Evolutionary conservation across 768 basidiomycete species (phyloP).

Genomic region (Serendipita sp.): DNA sequence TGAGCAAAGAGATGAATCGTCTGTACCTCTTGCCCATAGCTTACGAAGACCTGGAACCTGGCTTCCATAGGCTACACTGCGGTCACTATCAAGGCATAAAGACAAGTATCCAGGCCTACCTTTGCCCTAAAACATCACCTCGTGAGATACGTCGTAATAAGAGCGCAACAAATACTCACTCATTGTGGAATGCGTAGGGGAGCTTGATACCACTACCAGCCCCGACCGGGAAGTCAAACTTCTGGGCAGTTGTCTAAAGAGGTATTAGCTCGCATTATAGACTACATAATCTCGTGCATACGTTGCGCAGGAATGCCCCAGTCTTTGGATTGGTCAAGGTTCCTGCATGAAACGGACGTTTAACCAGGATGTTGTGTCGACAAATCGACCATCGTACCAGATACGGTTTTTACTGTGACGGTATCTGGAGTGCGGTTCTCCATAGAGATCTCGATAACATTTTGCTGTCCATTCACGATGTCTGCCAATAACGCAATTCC

Average conservation of each 20-base stretch:
- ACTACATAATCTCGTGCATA: not conserved
- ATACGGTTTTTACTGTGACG: not conserved
- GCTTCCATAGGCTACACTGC: not conserved
- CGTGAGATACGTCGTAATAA: too few relatives aligned
- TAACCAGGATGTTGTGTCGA: not conserved
- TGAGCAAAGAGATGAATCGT: not conserved
- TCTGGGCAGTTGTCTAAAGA: not conserved
- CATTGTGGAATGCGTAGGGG: slow-evolving; percentile 1
- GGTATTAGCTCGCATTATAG: not conserved
- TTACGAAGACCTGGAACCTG: not conserved
- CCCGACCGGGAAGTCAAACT: not conserved
- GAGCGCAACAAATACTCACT: not conserved
- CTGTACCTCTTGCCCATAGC: not conserved
- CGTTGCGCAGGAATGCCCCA: not conserved
- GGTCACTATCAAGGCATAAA: not conserved
- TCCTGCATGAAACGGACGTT: not conserved
- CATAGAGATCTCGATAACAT: not conserved
- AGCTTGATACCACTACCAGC: not conserved
- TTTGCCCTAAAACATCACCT: not conserved
- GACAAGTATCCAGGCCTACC: not conserved
- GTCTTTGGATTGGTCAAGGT: slow-evolving; percentile 2
- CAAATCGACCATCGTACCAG: not conserved
- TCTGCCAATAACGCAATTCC: not conserved
- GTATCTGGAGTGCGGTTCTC: not conserved
- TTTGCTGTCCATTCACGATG: slow-evolving; percentile 2